Evolutionary conservation across 2,329 filamentous ascomycete species (phyloP), one percentile per base, ranked within the genome.

Genomic region (Coleophoma cylindrospora): DNA sequence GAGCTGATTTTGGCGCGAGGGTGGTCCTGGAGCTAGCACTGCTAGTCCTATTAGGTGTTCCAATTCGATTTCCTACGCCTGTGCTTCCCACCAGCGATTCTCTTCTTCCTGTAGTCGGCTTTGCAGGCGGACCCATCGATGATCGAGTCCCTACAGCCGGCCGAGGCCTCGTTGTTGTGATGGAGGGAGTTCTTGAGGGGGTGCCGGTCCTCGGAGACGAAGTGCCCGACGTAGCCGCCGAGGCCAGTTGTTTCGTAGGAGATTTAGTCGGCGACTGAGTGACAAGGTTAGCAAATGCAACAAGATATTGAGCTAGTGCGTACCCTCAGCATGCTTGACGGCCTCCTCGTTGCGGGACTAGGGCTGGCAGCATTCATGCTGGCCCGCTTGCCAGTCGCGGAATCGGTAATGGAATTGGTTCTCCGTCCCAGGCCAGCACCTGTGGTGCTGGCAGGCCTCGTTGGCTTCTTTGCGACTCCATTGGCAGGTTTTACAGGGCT

Each of bases 191-290:
- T 58, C 68, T 47, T 38, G 83, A 79, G 1, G 86, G 83, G 2
- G 84, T 88, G 37, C 71, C 78, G 12, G 83, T 88, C 59, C 84
- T 74, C 38, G 86, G 85, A 1, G 75, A 79, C 2, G 76, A 71
- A 5, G 76, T 67, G 57, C 79, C 84, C 1, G 83, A 79, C 7
- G 71, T 64, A 3, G 70, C 69, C 2, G 82, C 74, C 15, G 70
- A 70, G 36, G 68, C 74, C 43, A 87, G 66, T 59, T 88, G 86
- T 64, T 94, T 94, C 3, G 86, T 89, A 2, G 89, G 89, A 1
- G 87, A 91, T 61, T 89, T 91, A 1, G 81, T 84, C 2, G 89
- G 87, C 51, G 86, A 90, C 83, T 91, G 62, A 37, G 58, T 38
- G 38, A 47, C 37, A 19, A 34, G 2, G 56, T 68, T 47, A 68